Conservation (phyloP, 2,329 filamentous ascomycete species). For the Leptographium procerum region DNA sequence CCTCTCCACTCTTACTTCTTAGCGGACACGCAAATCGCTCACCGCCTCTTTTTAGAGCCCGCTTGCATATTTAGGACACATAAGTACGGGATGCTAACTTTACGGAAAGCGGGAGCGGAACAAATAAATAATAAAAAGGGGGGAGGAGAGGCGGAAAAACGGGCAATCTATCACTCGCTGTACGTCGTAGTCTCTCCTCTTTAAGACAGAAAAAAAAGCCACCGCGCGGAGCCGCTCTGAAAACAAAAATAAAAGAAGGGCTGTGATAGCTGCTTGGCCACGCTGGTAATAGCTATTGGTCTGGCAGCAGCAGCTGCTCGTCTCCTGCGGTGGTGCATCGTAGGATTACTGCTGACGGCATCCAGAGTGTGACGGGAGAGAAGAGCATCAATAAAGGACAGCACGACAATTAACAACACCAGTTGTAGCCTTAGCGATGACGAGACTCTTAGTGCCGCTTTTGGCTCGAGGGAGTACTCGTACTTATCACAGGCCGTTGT, state of each 20-base stretch:
- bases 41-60: background rate
- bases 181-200: background rate
- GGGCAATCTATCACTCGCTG: background rate
- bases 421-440: background rate
- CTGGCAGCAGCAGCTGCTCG: background rate
- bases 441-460: background rate
- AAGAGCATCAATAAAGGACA: background rate
- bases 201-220: background rate
- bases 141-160: background rate
- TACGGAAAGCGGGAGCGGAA: background rate
- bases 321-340: background rate
- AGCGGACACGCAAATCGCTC: background rate
- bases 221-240: background rate
- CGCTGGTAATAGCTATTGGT: background rate
- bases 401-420: background rate
- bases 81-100: background rate
- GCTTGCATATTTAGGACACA: background rate
- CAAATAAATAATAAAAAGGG: background rate
- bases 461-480: background rate
- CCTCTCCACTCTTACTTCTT: background rate
- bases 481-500: background rate
- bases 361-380: background rate
- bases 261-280: background rate
- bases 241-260: background rate
- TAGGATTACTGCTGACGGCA: background rate